Percentiles rank a stretch among this genome's conserved stretches.
Conservation (phyloP, 768 basidiomycete species). For the Scleroderma bovista region DNA sequence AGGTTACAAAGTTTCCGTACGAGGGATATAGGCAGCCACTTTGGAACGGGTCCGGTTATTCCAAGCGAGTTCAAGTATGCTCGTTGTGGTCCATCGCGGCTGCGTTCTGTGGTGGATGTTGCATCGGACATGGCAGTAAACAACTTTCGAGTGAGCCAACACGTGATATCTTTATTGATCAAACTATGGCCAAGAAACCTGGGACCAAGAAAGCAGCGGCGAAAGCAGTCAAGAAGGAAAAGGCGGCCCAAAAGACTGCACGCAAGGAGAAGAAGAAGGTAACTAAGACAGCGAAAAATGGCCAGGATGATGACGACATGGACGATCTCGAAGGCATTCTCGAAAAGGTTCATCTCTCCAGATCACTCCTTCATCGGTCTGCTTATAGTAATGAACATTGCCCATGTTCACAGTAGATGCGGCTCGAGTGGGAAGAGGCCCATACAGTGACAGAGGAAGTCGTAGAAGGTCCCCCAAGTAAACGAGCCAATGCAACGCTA, state of each 20-base stretch:
- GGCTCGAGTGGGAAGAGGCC: conserved; percentile 76
- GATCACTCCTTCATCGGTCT: conserved; percentile 1
- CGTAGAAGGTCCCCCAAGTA: conserved; percentile 74
- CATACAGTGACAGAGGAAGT: conserved; percentile 84
- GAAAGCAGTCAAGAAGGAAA: conserved; percentile 64
- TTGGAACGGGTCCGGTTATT: conserved; percentile 12
- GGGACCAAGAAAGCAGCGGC: conserved; percentile 31
- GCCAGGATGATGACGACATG: conserved; percentile 71
- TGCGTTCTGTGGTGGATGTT: background rate
- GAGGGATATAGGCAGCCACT: conserved; percentile 27
- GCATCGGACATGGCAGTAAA: background rate
- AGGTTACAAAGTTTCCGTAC: conserved; percentile 10
- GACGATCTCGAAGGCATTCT: conserved; percentile 84
- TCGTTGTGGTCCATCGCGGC: background rate
- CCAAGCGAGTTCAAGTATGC: background rate
- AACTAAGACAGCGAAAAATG: conserved; percentile 44
- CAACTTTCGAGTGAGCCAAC: background rate
- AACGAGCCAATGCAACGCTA: conserved; percentile 79
- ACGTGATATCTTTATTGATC: background rate
- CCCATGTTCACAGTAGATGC: conserved; percentile 49
- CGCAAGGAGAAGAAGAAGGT: conserved; percentile 64
- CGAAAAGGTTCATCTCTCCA: conserved; percentile 50
- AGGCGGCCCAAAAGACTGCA: conserved; percentile 61
- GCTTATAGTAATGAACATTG: background rate
- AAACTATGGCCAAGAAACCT: conserved; percentile 14